Base-by-base conservation (phyloP, 495 filamentous ascomycete genomes). In the Talaromyces proteolyticus region DNA sequence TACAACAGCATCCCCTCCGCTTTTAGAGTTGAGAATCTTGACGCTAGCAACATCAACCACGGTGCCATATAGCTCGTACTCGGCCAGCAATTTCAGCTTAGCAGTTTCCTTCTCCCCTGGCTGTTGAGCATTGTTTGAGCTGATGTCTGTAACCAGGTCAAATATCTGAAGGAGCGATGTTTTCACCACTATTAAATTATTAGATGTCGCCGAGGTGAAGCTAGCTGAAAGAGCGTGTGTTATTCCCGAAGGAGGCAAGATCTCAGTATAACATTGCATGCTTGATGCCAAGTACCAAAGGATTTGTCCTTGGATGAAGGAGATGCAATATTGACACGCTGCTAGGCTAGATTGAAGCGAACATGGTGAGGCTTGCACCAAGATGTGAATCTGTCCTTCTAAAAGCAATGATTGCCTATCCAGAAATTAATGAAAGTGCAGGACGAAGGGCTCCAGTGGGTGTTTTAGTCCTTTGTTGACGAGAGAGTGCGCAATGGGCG, bases 151-250 rank as follows among this genome's bases (percentile, higher is more conserved):
- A 51, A 57, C 38, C 36, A 72, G 45, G 5, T 73, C 69, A 67
- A 95, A 97, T 56, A 97, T 83, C 64, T 97, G 93, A 26, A 98
- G 82, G 29, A 96, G 75, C 21, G 91, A 95, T 43, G 87, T 88
- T 72, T 88, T 91, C 26, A 87, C 89, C 67, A 96, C 82, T 49
- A 95, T 69, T 54, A 97, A 78, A 61, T 97, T 96, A 59, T 78
- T 84, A 52, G 86, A 81, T 44, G 84, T 80, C 14, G 87, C 69
- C 23, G 82, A 84, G 38, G 84, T 69, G 59, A 99, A 92, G 18
- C 89, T 81, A 16, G 95, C 67, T 39, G 76, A 77, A 58, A 97
- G 64, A 29, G 92, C 88, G 70, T 95, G 87, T 50, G 89, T 89
- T 60, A 99, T 89, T 57, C 90, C 89, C 58, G 89, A 94, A 18